Evolutionary conservation across 179 eudicot genomes (phyloP).

Genomic region (Silene vulgaris): DNA sequence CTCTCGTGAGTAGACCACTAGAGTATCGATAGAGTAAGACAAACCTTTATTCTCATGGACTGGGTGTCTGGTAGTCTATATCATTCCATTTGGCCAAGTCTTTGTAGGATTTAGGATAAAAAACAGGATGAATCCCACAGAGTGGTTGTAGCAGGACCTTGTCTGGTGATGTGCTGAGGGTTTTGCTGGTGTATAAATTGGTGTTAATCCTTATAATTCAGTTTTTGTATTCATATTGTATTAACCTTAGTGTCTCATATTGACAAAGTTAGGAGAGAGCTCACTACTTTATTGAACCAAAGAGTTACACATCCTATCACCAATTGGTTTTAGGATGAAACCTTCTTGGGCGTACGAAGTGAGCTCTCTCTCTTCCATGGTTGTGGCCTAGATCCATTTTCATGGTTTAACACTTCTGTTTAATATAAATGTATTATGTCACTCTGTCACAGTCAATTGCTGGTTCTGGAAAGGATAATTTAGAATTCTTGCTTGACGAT

Average conservation of each 20-base stretch:
- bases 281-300: no score
- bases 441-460: conserved; percentile 40
- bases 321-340: no score
- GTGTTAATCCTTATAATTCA: neutral
- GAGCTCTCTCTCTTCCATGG: no score
- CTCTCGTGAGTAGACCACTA: neutral
- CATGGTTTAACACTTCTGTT: conserved; percentile 8
- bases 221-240: neutral
- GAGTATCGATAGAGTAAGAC: neutral
- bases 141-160: neutral
- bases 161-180: neutral
- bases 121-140: neutral
- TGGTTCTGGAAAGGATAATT: conserved; percentile 46
- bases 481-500: conserved; percentile 74
- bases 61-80: neutral
- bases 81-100: no score
- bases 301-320: no score
- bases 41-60: neutral
- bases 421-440: conserved; percentile 11
- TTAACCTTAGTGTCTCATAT: no score
- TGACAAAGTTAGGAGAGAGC: no score
- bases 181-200: neutral
- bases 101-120: neutral
- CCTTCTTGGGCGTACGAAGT: no score
- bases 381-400: no score